Evolutionary conservation across 352 stramenopile genomes (phyloP).

Genomic region (Thalassiosira exigua): DNA sequence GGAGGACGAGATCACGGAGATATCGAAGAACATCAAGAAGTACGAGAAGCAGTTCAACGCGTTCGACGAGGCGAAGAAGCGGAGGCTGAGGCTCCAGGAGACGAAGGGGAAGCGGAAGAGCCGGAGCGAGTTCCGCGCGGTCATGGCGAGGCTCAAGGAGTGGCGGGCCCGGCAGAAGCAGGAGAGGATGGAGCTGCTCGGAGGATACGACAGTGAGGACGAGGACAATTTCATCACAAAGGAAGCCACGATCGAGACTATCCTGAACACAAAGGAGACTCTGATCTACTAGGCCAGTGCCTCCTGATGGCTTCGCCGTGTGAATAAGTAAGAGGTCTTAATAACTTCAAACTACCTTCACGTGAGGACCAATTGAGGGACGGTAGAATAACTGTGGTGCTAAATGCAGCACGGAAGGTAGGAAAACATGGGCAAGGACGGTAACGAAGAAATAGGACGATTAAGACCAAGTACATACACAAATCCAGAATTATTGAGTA

Average conservation of each 20-base stretch:
- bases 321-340: too few relatives aligned
- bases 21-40: conserved; percentile 96
- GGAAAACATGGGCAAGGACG: too few relatives aligned
- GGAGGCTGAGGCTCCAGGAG: conserved; percentile 79
- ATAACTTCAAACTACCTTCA: too few relatives aligned
- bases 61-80: conserved; percentile 86
- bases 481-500: too few relatives aligned
- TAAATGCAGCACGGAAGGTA: too few relatives aligned
- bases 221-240: conserved; percentile 77
- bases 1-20: conserved; percentile 91
- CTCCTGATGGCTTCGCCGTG: too few relatives aligned
- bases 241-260: conserved; percentile 81
- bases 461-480: too few relatives aligned
- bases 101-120: conserved; percentile 83
- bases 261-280: conserved; percentile 84
- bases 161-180: conserved; percentile 69
- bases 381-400: too few relatives aligned
- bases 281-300: conserved; percentile 59
- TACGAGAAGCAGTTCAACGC: conserved; percentile 92
- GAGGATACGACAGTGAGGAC: conserved; percentile 85
- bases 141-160: conserved; percentile 66
- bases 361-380: too few relatives aligned
- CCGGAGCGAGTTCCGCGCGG: conserved; percentile 68
- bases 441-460: too few relatives aligned
- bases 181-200: conserved; percentile 71